Conservation (phyloP, 257 asterid species). For the Euphrasia confusa region DNA sequence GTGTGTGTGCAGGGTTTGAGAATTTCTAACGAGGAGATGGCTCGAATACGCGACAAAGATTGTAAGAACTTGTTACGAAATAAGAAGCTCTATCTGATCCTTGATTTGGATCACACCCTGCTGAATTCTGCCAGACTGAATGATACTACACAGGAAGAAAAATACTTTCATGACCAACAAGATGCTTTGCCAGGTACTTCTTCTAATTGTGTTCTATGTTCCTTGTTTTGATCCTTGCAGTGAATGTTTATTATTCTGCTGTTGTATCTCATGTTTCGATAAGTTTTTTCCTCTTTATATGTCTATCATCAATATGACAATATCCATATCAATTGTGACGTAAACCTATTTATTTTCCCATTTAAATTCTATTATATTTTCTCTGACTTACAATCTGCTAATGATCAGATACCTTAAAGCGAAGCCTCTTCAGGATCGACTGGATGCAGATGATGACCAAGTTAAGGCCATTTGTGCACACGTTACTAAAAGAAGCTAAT, state of each 20-base stretch:
- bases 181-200: constrained; percentile 7
- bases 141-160: constrained; percentile 3
- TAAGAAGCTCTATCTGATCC: constrained; percentile 5
- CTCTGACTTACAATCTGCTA: constrained; percentile 19
- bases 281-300: not conserved
- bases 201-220: not conserved
- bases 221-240: not conserved
- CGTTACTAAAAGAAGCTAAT: constrained; percentile 70
- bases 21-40: constrained; percentile 1
- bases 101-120: constrained; percentile 13
- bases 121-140: constrained; percentile 1
- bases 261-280: not conserved
- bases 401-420: constrained; percentile 52
- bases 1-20: constrained; percentile 3
- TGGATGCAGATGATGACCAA: constrained; percentile 89
- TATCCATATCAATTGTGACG: not conserved
- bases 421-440: constrained; percentile 59
- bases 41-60: constrained; percentile 5
- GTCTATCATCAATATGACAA: not conserved
- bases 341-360: constrained; percentile 2
- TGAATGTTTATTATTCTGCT: not conserved
- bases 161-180: constrained; percentile 3
- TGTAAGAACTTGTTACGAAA: constrained; percentile 9
- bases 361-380: constrained; percentile 14
- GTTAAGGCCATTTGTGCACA: constrained; percentile 81